Conservation (phyloP, 2,329 filamentous ascomycete species). For the Colletotrichum sp. region DNA sequence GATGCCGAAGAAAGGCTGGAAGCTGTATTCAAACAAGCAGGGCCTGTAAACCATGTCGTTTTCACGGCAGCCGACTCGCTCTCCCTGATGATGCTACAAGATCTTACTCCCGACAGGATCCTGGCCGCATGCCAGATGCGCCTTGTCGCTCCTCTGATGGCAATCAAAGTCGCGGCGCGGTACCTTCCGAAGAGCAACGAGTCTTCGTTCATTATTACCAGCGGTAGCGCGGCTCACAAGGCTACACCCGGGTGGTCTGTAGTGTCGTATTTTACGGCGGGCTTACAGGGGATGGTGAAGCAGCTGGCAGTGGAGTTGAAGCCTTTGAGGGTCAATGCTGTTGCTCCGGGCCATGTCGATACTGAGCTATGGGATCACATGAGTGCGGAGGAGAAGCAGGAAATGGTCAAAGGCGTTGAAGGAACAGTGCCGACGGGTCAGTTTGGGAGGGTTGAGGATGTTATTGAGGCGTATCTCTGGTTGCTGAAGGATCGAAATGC, state of each 20-base stretch:
- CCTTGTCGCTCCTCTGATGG: slow-evolving; percentile 54
- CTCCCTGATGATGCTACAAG: slow-evolving; percentile 34
- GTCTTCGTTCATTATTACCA: slow-evolving; percentile 62
- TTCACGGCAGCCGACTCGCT: slow-evolving; percentile 59
- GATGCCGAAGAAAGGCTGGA: slow-evolving; percentile 48
- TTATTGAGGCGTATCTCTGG: slow-evolving; percentile 2
- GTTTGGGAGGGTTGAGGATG: not conserved
- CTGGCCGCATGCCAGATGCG: slow-evolving; percentile 44
- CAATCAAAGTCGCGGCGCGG: slow-evolving; percentile 52
- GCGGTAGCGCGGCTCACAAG: slow-evolving; percentile 54
- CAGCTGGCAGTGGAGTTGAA: slow-evolving; percentile 33
- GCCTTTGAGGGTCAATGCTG: slow-evolving; percentile 32
- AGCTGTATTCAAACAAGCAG: slow-evolving; percentile 3
- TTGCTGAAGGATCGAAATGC: slow-evolving; percentile 7
- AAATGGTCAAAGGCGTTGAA: not conserved
- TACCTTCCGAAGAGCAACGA: slow-evolving; percentile 46
- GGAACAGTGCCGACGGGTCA: not conserved
- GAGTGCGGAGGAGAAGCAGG: not conserved
- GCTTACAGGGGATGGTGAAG: slow-evolving; percentile 28
- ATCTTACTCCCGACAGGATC: slow-evolving; percentile 44
- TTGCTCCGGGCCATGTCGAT: slow-evolving; percentile 31
- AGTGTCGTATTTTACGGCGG: slow-evolving; percentile 23
- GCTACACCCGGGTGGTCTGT: slow-evolving; percentile 59
- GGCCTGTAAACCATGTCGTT: slow-evolving; percentile 49
- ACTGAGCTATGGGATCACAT: slow-evolving; percentile 29